Percentiles rank a stretch among this genome's conserved stretches.
Conservation (phyloP, 2,329 filamentous ascomycete genomes). For the Hirsutella rhossiliensis region DNA sequence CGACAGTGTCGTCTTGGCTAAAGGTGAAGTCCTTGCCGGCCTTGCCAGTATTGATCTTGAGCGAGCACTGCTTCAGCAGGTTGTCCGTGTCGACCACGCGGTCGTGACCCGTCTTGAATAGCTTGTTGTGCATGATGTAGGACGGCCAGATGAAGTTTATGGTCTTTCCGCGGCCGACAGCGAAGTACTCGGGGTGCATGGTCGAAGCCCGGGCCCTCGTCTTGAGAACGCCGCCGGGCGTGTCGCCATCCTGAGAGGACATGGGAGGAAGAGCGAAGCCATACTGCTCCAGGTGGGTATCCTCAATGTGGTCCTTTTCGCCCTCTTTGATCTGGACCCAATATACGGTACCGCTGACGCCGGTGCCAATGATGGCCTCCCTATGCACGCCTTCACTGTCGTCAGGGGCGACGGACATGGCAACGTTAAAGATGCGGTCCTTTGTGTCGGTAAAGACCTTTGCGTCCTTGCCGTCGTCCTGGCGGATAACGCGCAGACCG, state of each 20-base stretch:
- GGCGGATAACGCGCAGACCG: conserved; percentile 83
- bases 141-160: conserved; percentile 78
- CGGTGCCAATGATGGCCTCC: conserved; percentile 83
- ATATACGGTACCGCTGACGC: conserved; percentile 92
- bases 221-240: conserved; percentile 85
- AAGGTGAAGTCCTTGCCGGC: conserved; percentile 97
- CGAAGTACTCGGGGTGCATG: conserved; percentile 85
- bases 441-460: conserved; percentile 85
- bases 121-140: conserved; percentile 48
- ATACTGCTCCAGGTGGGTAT: conserved; percentile 68
- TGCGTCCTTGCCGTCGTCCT: conserved; percentile 84
- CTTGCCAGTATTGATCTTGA: conserved; percentile 95
- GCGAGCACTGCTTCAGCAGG: conserved; percentile 72
- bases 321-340: conserved; percentile 74
- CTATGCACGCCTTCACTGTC: conserved; percentile 46
- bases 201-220: conserved; percentile 86
- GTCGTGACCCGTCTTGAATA: conserved; percentile 52
- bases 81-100: conserved; percentile 75
- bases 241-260: conserved; percentile 75
- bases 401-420: conserved; percentile 58
- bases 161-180: conserved; percentile 87
- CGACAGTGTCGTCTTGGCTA: conserved; percentile 88
- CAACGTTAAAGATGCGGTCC: conserved; percentile 90
- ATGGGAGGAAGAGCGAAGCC: conserved; percentile 85
- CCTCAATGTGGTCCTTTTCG: conserved; percentile 67